Percentiles rank a stretch among this genome's conserved stretches.
phyloP scores from a whole-genome alignment of 176 grass and related monocot species.

The Eleusine coracana region DNA sequence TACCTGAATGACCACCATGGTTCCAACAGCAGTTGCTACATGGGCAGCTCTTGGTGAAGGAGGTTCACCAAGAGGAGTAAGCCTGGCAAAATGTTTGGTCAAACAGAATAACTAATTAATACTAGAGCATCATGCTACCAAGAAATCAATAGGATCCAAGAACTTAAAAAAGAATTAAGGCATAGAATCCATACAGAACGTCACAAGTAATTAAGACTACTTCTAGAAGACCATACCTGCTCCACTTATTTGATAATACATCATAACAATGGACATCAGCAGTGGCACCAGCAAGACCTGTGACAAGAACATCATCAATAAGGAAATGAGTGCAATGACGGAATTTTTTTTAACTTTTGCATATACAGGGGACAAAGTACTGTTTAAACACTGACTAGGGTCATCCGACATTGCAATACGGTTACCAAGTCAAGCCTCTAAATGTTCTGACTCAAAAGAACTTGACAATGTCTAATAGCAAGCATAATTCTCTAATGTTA shows the following conservation, averaged over 20 bases:
- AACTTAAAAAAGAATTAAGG: background rate
- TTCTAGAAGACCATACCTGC: slow-evolving; percentile 51
- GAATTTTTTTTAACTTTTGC: background rate
- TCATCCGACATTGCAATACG: background rate
- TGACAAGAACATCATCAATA: slow-evolving; percentile 43
- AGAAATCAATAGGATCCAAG: slow-evolving; percentile 10
- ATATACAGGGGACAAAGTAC: background rate
- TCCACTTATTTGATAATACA: slow-evolving; percentile 92
- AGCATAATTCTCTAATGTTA: background rate
- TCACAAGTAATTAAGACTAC: background rate
- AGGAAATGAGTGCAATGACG: background rate
- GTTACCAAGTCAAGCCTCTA: background rate
- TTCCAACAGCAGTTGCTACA: slow-evolving; percentile 95
- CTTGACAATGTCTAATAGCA: slow-evolving; percentile 2
- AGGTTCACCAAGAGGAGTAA: slow-evolving; percentile 92
- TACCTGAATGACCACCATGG: slow-evolving; percentile 99
- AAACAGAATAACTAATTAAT: slow-evolving; percentile 18
- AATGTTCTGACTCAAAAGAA: background rate
- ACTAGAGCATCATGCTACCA: slow-evolving; percentile 1
- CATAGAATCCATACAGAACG: slow-evolving; percentile 17
- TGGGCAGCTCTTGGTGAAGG: slow-evolving; percentile 98
- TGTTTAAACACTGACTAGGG: slow-evolving; percentile 8
- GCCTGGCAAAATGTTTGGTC: slow-evolving; percentile 50
- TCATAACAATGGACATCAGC: slow-evolving; percentile 96
- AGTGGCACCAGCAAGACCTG: slow-evolving; percentile 94